phyloP scores from a whole-genome alignment of 2,329 filamentous ascomycete species.

The Pseudogymnoascus verrucosus region DNA sequence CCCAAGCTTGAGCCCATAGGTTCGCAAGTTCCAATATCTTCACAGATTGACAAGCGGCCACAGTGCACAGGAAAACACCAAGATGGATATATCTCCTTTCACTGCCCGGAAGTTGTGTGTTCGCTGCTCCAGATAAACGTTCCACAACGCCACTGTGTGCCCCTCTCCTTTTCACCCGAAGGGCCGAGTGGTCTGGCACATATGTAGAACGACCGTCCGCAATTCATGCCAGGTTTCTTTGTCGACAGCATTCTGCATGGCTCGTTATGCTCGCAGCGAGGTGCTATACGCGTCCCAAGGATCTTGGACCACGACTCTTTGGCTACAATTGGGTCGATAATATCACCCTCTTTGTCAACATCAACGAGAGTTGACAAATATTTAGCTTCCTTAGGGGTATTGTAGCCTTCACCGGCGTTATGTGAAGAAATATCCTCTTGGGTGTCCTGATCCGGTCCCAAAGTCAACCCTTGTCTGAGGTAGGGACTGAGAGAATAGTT shows the following conservation, averaged over 20 bases:
- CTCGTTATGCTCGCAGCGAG: conserved; percentile 81
- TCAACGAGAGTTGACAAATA: conserved; percentile 12
- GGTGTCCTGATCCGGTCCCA: neutral
- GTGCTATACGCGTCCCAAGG: conserved; percentile 64
- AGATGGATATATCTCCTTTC: too few relatives aligned
- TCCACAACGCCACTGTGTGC: conserved; percentile 77
- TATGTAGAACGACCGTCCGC: conserved; percentile 59
- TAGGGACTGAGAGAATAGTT: neutral
- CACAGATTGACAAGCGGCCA: neutral
- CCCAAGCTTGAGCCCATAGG: neutral
- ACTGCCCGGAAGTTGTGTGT: neutral
- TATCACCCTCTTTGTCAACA: conserved; percentile 22
- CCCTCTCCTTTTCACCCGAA: conserved; percentile 74
- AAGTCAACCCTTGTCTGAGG: neutral
- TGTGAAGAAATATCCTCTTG: neutral
- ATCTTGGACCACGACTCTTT: conserved; percentile 84
- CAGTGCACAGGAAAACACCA: neutral
- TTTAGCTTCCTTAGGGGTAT: neutral
- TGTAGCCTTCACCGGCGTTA: neutral
- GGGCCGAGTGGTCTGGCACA: conserved; percentile 70
- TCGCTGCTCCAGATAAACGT: conserved; percentile 58
- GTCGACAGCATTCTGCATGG: conserved; percentile 76
- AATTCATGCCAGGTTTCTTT: conserved; percentile 84
- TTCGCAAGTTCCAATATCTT: neutral
- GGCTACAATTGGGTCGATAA: conserved; percentile 60